A percentile compares a stretch with the other conserved stretches of the same genome.
Evolutionary conservation across 2,329 filamentous ascomycete species (phyloP).

Genomic region (Lachnellula arida): DNA sequence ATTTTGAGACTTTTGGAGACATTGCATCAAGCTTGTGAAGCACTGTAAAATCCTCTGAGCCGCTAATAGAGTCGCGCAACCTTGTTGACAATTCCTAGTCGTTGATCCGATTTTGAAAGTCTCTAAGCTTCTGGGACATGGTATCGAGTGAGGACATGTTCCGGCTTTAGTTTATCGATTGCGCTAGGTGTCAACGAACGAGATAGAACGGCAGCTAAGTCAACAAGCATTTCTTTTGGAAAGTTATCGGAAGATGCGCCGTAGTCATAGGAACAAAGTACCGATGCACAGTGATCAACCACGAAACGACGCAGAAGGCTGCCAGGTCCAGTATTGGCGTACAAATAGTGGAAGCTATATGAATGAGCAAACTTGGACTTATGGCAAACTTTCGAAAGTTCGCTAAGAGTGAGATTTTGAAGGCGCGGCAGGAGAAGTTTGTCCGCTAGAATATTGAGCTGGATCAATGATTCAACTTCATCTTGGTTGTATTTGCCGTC

Average conservation of each 20-base stretch:
- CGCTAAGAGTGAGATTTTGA: conserved; percentile 35
- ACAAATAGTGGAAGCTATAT: background rate
- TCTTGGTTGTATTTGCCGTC: background rate
- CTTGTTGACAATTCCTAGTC: too few species aligned
- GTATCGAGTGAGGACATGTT: background rate
- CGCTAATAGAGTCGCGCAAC: too few species aligned
- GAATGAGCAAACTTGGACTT: background rate
- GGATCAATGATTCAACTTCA: background rate
- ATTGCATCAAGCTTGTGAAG: too few species aligned
- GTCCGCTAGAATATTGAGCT: conserved; percentile 10
- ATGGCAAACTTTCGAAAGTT: conserved; percentile 42
- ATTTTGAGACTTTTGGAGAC: too few species aligned
- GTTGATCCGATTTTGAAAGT: background rate
- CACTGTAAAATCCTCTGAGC: too few species aligned
- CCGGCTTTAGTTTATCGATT: background rate
- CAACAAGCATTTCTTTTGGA: background rate
- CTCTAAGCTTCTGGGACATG: background rate
- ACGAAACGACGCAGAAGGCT: conserved; percentile 21
- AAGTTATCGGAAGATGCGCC: background rate
- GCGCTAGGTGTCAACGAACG: background rate
- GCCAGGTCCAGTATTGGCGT: conserved; percentile 36
- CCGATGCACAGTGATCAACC: background rate
- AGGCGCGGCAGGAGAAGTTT: conserved; percentile 8
- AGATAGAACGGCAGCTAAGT: background rate
- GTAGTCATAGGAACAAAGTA: background rate